Conservation (phyloP, 2,329 filamentous ascomycete genomes). For the Plenodomus tracheiphilus region DNA sequence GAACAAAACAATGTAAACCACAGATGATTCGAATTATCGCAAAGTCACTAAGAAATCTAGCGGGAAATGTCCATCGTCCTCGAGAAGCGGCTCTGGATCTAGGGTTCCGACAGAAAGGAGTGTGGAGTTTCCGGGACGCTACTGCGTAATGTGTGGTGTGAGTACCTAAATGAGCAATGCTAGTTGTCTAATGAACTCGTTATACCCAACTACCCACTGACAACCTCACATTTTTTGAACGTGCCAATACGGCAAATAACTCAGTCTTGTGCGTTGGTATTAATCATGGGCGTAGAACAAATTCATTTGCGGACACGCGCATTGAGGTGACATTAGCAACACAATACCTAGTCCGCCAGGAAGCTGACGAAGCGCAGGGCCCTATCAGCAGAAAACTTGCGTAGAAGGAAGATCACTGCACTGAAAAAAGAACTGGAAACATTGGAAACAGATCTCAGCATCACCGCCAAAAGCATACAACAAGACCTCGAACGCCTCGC, state of each 20-base stretch:
- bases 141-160: not conserved
- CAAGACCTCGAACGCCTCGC: slow-evolving; percentile 12
- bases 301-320: not conserved
- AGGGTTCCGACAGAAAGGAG: too few relatives aligned
- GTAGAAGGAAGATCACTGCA: slow-evolving; percentile 5
- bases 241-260: not conserved
- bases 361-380: not conserved
- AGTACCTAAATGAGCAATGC: not conserved
- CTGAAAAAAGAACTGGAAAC: slow-evolving; percentile 9
- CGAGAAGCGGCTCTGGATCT: too few relatives aligned
- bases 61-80: too few relatives aligned
- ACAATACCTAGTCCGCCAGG: too few relatives aligned
- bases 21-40: too few relatives aligned
- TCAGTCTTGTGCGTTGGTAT: not conserved
- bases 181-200: not conserved
- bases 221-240: not conserved
- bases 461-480: slow-evolving; percentile 6
- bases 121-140: not conserved
- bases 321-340: not conserved
- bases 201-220: not conserved
- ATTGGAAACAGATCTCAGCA: slow-evolving; percentile 9
- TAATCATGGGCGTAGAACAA: slow-evolving; percentile 1
- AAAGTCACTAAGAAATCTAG: too few relatives aligned
- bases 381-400: slow-evolving; percentile 2
- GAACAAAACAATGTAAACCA: too few relatives aligned